Base-by-base conservation (phyloP, 495 filamentous ascomycete genomes). In the Bryoglossum gracile region DNA sequence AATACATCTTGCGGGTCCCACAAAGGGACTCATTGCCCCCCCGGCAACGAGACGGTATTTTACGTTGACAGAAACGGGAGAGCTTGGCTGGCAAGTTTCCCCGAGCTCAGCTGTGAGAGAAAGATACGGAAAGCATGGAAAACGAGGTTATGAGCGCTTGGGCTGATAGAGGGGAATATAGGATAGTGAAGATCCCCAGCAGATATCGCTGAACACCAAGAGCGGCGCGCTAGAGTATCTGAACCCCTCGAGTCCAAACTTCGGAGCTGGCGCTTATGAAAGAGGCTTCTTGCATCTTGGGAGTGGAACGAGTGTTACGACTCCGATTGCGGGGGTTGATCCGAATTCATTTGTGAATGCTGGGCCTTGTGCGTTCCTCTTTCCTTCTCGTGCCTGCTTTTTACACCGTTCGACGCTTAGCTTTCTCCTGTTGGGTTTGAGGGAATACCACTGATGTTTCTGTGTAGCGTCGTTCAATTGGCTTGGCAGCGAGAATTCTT, bases 41-140 rank as follows among this genome's bases (percentile, higher is more conserved):
- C 36, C 22, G 42, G 26, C n/a, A 45, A 45, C n/a, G 42, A 45
- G 14, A 33, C 42, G 13, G 46, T 48, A n/a, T 24, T 39, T 28
- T 48, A 13, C 34, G 46, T 48, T 18, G 46, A 48, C 23, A 14
- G 30, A 13, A 10, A 26, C 1, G 46, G 46, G 2, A 1, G 28
- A 16, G 35, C 46, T 21, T 48, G 18, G 13, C 8, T 48, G 18
- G 46, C 40, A 3, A 3, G 22, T 38, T 14, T 4, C 17, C 34
- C 11, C 19, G n/a, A n/a, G n/a, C n/a, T n/a, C n/a, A n/a, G n/a
- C n/a, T n/a, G n/a, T n/a, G n/a, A n/a, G n/a, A n/a, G n/a, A n/a
- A n/a, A n/a, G n/a, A n/a, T n/a, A n/a, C n/a, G n/a, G n/a, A n/a
- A n/a, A n/a, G n/a, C n/a, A n/a, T n/a, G n/a, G n/a, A n/a, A n/a